These are phyloP conservation scores for Phoenix dactylifera DNA, from an alignment of 176 grass and related monocot genomes.

Conservation along the genomic window DNA sequence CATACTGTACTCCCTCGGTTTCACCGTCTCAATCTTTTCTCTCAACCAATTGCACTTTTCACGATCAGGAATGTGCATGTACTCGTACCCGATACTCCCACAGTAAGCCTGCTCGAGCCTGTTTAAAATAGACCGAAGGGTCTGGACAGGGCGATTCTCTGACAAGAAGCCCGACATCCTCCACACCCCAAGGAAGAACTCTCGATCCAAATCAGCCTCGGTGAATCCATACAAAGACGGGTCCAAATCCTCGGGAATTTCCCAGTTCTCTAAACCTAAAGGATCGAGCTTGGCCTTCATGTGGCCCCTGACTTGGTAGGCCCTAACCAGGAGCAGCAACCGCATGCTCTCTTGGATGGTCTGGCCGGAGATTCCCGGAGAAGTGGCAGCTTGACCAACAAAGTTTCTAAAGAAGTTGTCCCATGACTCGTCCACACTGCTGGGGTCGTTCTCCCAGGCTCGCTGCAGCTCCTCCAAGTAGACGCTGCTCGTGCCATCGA, in stretches of 20 bases:
- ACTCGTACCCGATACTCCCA: conserved; percentile 37
- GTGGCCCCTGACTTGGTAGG: conserved; percentile 44
- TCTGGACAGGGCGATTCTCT: conserved; percentile 39
- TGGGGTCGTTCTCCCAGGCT: conserved; percentile 11
- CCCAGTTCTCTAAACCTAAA: conserved; percentile 18
- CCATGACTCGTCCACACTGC: conserved; percentile 11
- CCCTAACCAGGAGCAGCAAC: conserved; percentile 31
- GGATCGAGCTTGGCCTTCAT: conserved; percentile 43
- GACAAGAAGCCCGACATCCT: conserved; percentile 45
- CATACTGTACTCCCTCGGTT: conserved; percentile 27
- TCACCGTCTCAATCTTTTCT: conserved; percentile 37
- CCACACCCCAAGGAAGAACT: conserved; percentile 44
- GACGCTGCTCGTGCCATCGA: conserved; percentile 14
- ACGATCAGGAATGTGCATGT: conserved; percentile 36
- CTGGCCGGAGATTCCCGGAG: conserved; percentile 11
- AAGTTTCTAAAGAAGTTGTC: conserved; percentile 15
- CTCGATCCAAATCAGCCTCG: conserved; percentile 36
- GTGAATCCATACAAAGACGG: conserved; percentile 21
- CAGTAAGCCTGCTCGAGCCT: conserved; percentile 36
- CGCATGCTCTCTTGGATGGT: conserved; percentile 47
- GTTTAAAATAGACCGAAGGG: conserved; percentile 21
- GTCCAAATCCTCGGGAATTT: conserved; percentile 26
- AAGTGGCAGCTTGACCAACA: conserved; percentile 6
- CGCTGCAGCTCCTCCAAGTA: conserved; percentile 19
- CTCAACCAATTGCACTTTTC: conserved; percentile 46